Base-by-base conservation (phyloP, 805 yeast species). In the Dipodascopsis uninucleata region DNA sequence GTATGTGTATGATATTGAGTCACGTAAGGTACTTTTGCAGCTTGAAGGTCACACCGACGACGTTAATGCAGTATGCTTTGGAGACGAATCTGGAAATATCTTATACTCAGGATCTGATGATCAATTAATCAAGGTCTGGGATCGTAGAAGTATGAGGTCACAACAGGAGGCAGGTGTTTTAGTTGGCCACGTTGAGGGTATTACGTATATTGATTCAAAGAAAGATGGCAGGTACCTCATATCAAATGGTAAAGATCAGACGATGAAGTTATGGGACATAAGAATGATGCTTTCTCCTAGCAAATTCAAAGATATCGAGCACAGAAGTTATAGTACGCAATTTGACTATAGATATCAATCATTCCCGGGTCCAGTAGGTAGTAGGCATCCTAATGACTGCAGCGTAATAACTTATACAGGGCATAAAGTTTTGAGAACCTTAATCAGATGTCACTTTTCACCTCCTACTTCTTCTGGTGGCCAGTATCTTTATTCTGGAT, bases 31-130 rank as follows among this genome's bases (percentile, higher is more conserved):
- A 7, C 36, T 39, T 32, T 40, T 44, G 25, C 39, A 31, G 31
- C 42, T 45, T 7, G 43, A 40, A 8, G 56, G 54, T 6, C 62
- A 59, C 32, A 35, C 24, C 16, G 47, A 45, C 25, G 64, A 61
- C 21, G 61, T 61, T 8, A 61, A 61, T 36, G 58, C 61, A 3
- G 64, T 58, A 23, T 36, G 58, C 24, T 59, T 46, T 36, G 48
- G 58, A 26, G 61, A 57, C 32, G 60, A 53, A 20, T 40, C 49
- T 5, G 53, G 53, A 20, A 70, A 72, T 49, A 66, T 73, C 14
- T 67, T 72, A 3, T 71, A 71, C 53, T 65, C 72, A 53, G 78
- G 78, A 0, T 70, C 75, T 1, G 79, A 75, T 52, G 79, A 75
- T 49, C 69, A 75, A 23, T 68, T 74, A 3, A 66, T 75, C 32